Percentiles rank a stretch among this genome's conserved stretches.
Conservation (phyloP, 2,329 filamentous ascomycete genomes). For the Myriosclerotinia curreyana region DNA sequence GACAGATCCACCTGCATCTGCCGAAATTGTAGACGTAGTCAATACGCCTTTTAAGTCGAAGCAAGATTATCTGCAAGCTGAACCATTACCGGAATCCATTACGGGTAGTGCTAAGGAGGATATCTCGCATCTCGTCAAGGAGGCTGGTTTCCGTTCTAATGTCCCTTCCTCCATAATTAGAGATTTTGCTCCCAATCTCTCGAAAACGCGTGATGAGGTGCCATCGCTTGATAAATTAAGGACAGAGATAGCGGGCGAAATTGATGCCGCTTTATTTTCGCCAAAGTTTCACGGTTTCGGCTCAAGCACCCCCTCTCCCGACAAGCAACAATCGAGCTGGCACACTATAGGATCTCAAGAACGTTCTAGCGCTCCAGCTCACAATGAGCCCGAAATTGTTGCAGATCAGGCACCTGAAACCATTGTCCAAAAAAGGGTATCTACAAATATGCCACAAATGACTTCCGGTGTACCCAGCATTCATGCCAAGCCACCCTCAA, state of each 20-base stretch:
- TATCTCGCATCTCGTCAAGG: slow-evolving; percentile 47
- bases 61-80: slow-evolving; percentile 26
- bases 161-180: slow-evolving; percentile 43
- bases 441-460: not conserved
- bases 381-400: not conserved
- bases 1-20: slow-evolving; percentile 3
- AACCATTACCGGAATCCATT: slow-evolving; percentile 30
- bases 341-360: slow-evolving; percentile 27
- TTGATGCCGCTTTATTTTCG: slow-evolving; percentile 30
- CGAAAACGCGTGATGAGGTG: slow-evolving; percentile 32
- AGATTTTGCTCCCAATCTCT: slow-evolving; percentile 32
- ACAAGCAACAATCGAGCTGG: slow-evolving; percentile 31
- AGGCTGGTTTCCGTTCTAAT: slow-evolving; percentile 48
- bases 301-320: slow-evolving; percentile 29
- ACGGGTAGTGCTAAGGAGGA: slow-evolving; percentile 39
- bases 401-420: not conserved
- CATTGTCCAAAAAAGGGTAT: not conserved
- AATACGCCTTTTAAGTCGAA: slow-evolving; percentile 1
- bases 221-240: slow-evolving; percentile 29
- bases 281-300: slow-evolving; percentile 39
- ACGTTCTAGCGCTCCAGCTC: slow-evolving; percentile 11
- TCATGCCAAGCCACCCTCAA: not conserved
- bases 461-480: not conserved
- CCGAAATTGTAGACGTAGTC: slow-evolving; percentile 3
- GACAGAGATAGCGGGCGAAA: slow-evolving; percentile 31